Evolutionary conservation across 2,329 filamentous ascomycete species (phyloP), one percentile per base, ranked within the genome.

Genomic region (Fonsecaea erecta): DNA sequence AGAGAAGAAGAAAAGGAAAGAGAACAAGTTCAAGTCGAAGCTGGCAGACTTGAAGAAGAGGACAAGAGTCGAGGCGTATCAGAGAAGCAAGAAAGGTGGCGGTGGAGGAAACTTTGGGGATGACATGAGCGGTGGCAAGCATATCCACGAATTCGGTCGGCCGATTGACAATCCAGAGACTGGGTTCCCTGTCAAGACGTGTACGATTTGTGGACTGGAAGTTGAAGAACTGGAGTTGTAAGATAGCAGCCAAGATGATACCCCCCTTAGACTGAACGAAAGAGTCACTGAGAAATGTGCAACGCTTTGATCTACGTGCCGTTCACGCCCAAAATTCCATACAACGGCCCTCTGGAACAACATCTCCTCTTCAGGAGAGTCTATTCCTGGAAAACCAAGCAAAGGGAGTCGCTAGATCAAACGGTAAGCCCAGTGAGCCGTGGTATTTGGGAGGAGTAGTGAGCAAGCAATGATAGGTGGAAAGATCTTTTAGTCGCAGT

Each of bases 21-120:
- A 97, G 76, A 88, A 88, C 73, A 96, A 97, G 77, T 98, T 98
- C 78, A 92, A 91, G 74, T 88, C 87, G 64, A 96, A 96, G 80
- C 81, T 99, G 35, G 83, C 90, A 5, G 93, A 98, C 60, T 76
- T 99, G 68, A 99, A 98, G 83, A 93, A 94, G 78, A 89, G 93
- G 76, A 99, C 95, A 12, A 84, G 93, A 52, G 93, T 96, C 0
- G 95, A 98, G 72, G 92, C 93, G 0, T 96, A 94, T 72, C 86
- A 93, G 62, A 82, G 93, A 56, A 89, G 88, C 71, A 84, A 87
- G 24, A 83, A 83, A 16, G 78, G 78, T 0, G 79, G 78, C 16
- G 77, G 76, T 5, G 82, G 81, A 7, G 82, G 80, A 0, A 77
- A 79, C 64, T 97, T 97, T 80, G 93, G 94, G 0, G 92, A 97